A percentile compares a stretch with the other conserved stretches of the same genome.
Evolutionary conservation across 1,284 basidiomycete species (phyloP).

Genomic region (Ganoderma lingzhi): DNA sequence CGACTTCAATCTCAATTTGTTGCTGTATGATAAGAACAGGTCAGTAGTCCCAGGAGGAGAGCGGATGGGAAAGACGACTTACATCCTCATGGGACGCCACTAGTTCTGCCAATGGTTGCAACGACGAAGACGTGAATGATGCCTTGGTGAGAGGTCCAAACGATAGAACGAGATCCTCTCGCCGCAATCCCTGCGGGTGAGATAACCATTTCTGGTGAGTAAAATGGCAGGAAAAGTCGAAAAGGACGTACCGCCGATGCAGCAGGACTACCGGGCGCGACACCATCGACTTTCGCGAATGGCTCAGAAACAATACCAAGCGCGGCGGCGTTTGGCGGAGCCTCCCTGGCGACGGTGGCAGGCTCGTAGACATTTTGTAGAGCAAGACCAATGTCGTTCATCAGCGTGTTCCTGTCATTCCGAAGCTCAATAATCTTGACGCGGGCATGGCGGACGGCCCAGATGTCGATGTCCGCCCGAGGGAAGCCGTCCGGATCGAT

Average conservation of each 20-base stretch:
- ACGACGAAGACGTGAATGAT: slow-evolving; percentile 59
- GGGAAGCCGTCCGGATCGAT: slow-evolving; percentile 90
- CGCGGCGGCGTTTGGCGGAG: slow-evolving; percentile 7
- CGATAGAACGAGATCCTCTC: slow-evolving; percentile 76
- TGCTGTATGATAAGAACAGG: slow-evolving; percentile 39
- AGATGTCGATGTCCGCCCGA: slow-evolving; percentile 83
- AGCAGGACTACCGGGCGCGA: slow-evolving; percentile 82
- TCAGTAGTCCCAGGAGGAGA: neutral
- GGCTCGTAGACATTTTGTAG: slow-evolving; percentile 75
- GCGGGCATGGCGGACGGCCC: slow-evolving; percentile 79
- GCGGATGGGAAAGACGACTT: slow-evolving; percentile 37
- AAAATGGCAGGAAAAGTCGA: neutral
- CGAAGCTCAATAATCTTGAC: slow-evolving; percentile 77
- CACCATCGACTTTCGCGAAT: slow-evolving; percentile 82
- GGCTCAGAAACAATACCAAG: slow-evolving; percentile 44
- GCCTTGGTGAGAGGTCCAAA: slow-evolving; percentile 71
- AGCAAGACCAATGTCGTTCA: slow-evolving; percentile 70
- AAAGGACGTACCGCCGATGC: slow-evolving; percentile 71
- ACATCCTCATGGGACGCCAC: slow-evolving; percentile 82
- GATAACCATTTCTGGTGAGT: slow-evolving; percentile 14
- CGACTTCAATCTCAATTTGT: slow-evolving; percentile 57
- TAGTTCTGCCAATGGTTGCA: slow-evolving; percentile 76
- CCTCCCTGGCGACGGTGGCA: slow-evolving; percentile 36
- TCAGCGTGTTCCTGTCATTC: slow-evolving; percentile 79
- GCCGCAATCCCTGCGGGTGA: slow-evolving; percentile 65